Percentiles rank a stretch among this genome's conserved stretches.
Evolutionary conservation across 352 stramenopile genomes (phyloP).

Genomic region (Phytophthora pluvialis): DNA sequence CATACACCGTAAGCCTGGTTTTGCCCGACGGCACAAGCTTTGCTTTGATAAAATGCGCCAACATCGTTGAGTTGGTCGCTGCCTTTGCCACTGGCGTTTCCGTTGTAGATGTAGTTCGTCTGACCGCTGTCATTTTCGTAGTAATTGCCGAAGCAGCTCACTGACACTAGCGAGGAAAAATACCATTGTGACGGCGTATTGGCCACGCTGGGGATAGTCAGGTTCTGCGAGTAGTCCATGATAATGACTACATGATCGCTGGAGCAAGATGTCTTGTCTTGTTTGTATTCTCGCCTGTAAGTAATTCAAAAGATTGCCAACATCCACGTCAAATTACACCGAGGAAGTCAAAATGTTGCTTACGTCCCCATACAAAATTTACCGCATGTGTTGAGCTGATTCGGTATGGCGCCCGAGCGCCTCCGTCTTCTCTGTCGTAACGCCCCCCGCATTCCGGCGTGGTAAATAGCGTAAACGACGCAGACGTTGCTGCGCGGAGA

Average conservation of each 20-base stretch:
- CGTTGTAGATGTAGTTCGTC: conserved; percentile 29
- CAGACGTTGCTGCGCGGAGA: conserved; percentile 25
- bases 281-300: conserved; percentile 18
- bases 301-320: conserved; percentile 4
- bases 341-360: conserved; percentile 14
- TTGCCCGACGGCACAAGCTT: not conserved
- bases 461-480: conserved; percentile 16
- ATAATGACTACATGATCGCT: conserved; percentile 13
- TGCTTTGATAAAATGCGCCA: conserved; percentile 2
- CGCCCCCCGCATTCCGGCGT: not conserved
- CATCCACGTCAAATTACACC: not conserved
- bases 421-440: conserved; percentile 15
- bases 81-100: conserved; percentile 17
- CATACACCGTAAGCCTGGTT: not conserved
- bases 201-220: conserved; percentile 13
- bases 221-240: conserved; percentile 33
- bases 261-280: not conserved
- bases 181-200: conserved; percentile 25
- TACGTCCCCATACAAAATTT: conserved; percentile 6
- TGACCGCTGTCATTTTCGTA: conserved; percentile 17
- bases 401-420: conserved; percentile 2
- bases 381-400: conserved; percentile 21
- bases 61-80: conserved; percentile 27
- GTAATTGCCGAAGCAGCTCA: conserved; percentile 19
- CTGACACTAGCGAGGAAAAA: conserved; percentile 20